phyloP scores from a whole-genome alignment of 2,329 filamentous ascomycete genomes.

The Xylaria sp. region DNA sequence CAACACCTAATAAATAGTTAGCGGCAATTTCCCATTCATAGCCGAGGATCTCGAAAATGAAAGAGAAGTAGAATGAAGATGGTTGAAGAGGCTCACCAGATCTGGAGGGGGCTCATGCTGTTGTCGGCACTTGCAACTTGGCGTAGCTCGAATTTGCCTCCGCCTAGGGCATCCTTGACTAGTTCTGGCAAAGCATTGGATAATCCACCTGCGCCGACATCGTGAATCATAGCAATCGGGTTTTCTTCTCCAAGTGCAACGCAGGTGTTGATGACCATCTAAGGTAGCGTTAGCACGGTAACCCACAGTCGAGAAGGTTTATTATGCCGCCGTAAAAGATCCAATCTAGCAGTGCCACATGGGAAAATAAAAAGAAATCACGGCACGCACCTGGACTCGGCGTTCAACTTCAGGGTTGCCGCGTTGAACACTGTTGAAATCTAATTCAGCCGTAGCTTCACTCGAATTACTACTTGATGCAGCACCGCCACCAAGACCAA shows the following conservation, averaged over 20 bases:
- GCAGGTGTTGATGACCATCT: conserved; percentile 96
- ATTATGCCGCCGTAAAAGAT: neutral
- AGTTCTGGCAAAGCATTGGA: conserved; percentile 82
- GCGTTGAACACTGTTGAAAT: conserved; percentile 96
- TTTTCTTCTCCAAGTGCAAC: conserved; percentile 83
- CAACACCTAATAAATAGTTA: conserved; percentile 63
- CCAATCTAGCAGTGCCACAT: neutral
- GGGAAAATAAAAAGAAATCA: neutral
- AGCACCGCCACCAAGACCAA: conserved; percentile 93
- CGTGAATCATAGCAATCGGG: conserved; percentile 96
- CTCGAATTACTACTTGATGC: conserved; percentile 91
- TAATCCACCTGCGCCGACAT: conserved; percentile 92
- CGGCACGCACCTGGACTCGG: conserved; percentile 74
- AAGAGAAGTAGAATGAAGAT: neutral
- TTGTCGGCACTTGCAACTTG: conserved; percentile 90
- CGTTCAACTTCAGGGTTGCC: conserved; percentile 97
- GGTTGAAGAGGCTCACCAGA: conserved; percentile 66
- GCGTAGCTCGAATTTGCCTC: conserved; percentile 92
- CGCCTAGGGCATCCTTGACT: conserved; percentile 79
- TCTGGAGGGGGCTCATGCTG: conserved; percentile 94
- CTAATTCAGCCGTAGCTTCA: conserved; percentile 88
- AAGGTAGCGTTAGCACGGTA: conserved; percentile 5
- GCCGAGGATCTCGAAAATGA: neutral
- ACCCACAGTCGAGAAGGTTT: neutral
- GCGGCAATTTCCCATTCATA: conserved; percentile 1